phyloP scores from a whole-genome alignment of 2,329 filamentous ascomycete genomes.

The Alternaria burnsii region DNA sequence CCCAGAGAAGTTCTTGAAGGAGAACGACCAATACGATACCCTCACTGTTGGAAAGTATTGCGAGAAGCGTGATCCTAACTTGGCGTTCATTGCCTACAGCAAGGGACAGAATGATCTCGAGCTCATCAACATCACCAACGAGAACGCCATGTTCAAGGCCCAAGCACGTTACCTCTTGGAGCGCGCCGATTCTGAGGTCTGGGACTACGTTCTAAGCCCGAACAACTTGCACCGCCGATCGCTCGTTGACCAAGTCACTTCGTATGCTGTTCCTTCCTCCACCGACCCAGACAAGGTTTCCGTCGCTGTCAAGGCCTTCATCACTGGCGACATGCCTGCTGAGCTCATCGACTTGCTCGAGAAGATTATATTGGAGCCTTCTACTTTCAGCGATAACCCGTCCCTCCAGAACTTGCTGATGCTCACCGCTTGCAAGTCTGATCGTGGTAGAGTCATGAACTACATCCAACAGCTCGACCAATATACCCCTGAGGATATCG shows the following conservation, averaged over 20 bases:
- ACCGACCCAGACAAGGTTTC: conserved; percentile 94
- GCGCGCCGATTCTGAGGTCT: conserved; percentile 87
- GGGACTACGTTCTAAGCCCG: conserved; percentile 91
- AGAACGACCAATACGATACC: conserved; percentile 96
- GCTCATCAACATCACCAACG: conserved; percentile 96
- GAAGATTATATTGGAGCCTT: conserved; percentile 99
- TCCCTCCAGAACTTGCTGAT: conserved; percentile 96
- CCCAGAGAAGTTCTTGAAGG: conserved; percentile 95
- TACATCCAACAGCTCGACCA: conserved; percentile 92
- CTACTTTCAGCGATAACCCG: conserved; percentile 95
- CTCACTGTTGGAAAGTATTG: conserved; percentile 95
- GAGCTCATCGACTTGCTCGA: conserved; percentile 97
- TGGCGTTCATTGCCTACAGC: conserved; percentile 92
- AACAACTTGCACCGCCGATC: conserved; percentile 97
- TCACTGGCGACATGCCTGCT: conserved; percentile 86
- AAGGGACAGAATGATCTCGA: conserved; percentile 98
- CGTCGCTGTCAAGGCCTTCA: conserved; percentile 90
- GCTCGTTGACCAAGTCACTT: conserved; percentile 93
- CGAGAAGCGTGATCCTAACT: conserved; percentile 95
- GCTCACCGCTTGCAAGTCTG: conserved; percentile 95
- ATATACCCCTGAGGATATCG: conserved; percentile 92
- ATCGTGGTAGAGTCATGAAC: conserved; percentile 92
- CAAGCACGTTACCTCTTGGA: conserved; percentile 95
- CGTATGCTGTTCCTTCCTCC: conserved; percentile 84
- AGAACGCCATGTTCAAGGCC: conserved; percentile 99